Base-by-base conservation (phyloP, 768 basidiomycete genomes). In the Pulveroboletus sp. region DNA sequence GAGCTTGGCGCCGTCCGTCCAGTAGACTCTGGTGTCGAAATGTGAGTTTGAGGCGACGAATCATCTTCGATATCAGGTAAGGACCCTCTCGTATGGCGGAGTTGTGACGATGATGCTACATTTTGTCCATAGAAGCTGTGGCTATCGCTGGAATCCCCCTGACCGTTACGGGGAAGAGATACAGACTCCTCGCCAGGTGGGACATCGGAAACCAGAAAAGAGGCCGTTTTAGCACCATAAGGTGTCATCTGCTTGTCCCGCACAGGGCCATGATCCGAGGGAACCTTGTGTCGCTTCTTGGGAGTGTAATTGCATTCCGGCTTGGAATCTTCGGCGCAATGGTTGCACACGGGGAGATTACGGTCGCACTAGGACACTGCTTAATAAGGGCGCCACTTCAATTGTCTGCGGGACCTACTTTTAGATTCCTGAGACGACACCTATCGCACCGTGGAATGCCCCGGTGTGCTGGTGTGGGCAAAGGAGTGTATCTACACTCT, bases 361-460 rank as follows among this genome's bases (percentile, higher is more conserved):
- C 85, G 75, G 62, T 87, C 85, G 63, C 85, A 87, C 85, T 87
- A 51, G 20, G 47, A 40, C 27, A 47, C 33, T 31, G 39, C 17
- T 45, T 33, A 47, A 49, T 45, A 42, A 51, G 46, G 9, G 23
- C 37, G 12, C 4, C 34, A 24, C 24, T 38, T 17, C 10, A 12
- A 49, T n/a, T 34, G 9, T 21, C 32, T 9, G 48, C 16, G 1
- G 16, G 52, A 59, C 75, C 52, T 45, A 84, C 85, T 69, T 86
- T 87, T 24, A 86, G 70, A 63, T 86, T 87, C 60, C 73, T 74
- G 34, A 73, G 66, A 19, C 85, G 82, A 67, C 85, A 87, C 35
- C 80, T 75, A 72, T 87, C 85, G 50, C 85, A 87, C 47, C 85
- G 73, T 25, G 85, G 85, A 51, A 87, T 85, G 20, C 85, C 85